phyloP scores from a whole-genome alignment of 495 filamentous ascomycete species.

The Friedmanniomyces simplex region DNA sequence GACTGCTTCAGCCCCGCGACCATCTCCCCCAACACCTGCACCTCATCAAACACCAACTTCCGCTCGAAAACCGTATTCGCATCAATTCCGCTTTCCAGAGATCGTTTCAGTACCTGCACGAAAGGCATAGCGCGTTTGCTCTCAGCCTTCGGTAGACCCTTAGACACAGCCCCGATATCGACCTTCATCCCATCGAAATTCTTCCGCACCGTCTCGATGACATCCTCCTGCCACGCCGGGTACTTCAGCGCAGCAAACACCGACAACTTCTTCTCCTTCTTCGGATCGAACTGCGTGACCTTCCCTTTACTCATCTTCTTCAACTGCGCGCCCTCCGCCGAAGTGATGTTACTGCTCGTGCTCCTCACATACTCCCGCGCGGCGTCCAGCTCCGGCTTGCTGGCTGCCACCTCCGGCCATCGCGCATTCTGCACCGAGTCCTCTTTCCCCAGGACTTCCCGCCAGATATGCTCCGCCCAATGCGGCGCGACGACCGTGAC shows the following conservation, averaged over 20 bases:
- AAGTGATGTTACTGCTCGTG: slow-evolving; percentile 69
- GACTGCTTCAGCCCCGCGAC: slow-evolving; percentile 32
- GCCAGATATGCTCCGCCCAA: slow-evolving; percentile 91
- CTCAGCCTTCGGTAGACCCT: slow-evolving; percentile 51
- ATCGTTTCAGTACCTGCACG: slow-evolving; percentile 73
- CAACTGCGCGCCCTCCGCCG: slow-evolving; percentile 67
- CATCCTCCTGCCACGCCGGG: slow-evolving; percentile 85
- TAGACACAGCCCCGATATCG: slow-evolving; percentile 69
- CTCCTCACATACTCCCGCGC: slow-evolving; percentile 68
- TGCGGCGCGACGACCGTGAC: slow-evolving; percentile 77
- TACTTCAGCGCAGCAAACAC: slow-evolving; percentile 70
- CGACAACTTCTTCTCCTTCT: slow-evolving; percentile 81
- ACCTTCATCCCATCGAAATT: slow-evolving; percentile 47
- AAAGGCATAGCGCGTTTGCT: slow-evolving; percentile 99
- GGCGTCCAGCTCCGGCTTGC: slow-evolving; percentile 55
- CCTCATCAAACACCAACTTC: slow-evolving; percentile 78
- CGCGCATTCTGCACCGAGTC: slow-evolving; percentile 63
- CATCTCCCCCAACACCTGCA: slow-evolving; percentile 43
- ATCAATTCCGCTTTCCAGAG: slow-evolving; percentile 49
- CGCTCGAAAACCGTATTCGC: slow-evolving; percentile 61
- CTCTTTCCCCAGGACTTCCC: slow-evolving; percentile 68
- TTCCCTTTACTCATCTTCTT: slow-evolving; percentile 90
- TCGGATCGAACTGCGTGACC: slow-evolving; percentile 66
- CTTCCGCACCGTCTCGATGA: slow-evolving; percentile 69
- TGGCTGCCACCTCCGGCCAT: slow-evolving; percentile 61